Percentiles rank a stretch among this genome's conserved stretches.
Evolutionary conservation across 768 basidiomycete species (phyloP).

Genomic region (Phlebiopsis flavidoalba): DNA sequence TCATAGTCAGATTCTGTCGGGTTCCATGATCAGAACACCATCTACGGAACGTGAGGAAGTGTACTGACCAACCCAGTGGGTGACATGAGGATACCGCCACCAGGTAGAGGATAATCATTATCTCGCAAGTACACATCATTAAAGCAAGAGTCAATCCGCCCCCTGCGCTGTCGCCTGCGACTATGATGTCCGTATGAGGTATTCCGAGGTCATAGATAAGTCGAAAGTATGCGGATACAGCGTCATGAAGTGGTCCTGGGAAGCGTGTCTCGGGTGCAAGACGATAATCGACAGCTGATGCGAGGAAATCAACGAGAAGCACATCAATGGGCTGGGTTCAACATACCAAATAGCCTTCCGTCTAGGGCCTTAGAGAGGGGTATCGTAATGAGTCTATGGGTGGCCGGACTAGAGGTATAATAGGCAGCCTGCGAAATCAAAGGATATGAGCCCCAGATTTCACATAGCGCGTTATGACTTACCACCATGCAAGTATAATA

Average conservation of each 20-base stretch:
- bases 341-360: constrained; percentile 79
- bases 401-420: constrained; percentile 86
- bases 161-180: constrained; percentile 92
- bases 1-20: constrained; percentile 84
- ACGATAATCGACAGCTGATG: constrained; percentile 84
- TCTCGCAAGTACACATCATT: constrained; percentile 96
- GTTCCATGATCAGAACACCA: constrained; percentile 5
- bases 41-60: constrained; percentile 1
- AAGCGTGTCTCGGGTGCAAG: constrained; percentile 94
- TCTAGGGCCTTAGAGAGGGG: constrained; percentile 85
- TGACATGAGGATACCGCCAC: constrained; percentile 83
- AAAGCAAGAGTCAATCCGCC: constrained; percentile 83
- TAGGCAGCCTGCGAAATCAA: constrained; percentile 66
- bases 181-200: constrained; percentile 83
- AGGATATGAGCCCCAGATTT: background rate
- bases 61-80: constrained; percentile 92
- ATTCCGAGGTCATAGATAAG: constrained; percentile 85
- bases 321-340: background rate
- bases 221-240: constrained; percentile 80
- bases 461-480: constrained; percentile 18
- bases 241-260: constrained; percentile 85
- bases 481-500: constrained; percentile 96
- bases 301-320: background rate
- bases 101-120: constrained; percentile 77
- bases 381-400: constrained; percentile 86